Conservation (phyloP, 257 asterid species). For the Scutellaria galericulata region DNA sequence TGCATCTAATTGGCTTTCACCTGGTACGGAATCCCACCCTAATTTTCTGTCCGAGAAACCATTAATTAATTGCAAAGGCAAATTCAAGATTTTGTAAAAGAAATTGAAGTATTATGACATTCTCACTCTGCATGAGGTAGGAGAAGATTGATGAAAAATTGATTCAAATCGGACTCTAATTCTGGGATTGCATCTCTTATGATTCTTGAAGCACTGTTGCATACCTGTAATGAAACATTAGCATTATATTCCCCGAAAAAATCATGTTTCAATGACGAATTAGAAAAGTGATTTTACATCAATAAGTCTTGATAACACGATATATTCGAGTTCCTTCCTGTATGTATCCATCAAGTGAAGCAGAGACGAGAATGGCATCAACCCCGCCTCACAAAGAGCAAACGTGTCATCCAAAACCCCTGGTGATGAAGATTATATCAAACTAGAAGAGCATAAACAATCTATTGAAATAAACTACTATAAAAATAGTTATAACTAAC, state of each 20-base stretch:
- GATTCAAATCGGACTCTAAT: constrained; percentile 38
- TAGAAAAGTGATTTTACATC: constrained; percentile 30
- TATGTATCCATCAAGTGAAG: constrained; percentile 47
- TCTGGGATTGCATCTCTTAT: constrained; percentile 47
- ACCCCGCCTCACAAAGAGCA: constrained; percentile 52
- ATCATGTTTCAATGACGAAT: not conserved
- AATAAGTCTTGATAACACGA: constrained; percentile 46
- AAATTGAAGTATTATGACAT: not conserved
- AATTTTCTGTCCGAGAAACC: constrained; percentile 38
- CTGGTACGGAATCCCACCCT: constrained; percentile 48
- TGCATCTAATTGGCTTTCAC: constrained; percentile 46
- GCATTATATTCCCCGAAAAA: not conserved
- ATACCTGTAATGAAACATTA: constrained; percentile 30
- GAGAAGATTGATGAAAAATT: constrained; percentile 45
- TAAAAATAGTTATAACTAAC: constrained; percentile 8
- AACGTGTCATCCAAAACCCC: constrained; percentile 51
- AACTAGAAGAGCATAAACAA: not conserved
- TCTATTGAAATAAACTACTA: not conserved
- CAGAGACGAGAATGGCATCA: constrained; percentile 46
- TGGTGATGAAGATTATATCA: constrained; percentile 19
- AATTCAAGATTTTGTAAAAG: not conserved
- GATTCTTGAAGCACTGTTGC: constrained; percentile 40
- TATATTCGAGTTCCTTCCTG: constrained; percentile 44
- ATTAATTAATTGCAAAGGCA: not conserved
- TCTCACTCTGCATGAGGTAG: constrained; percentile 45